Evolutionary conservation across 768 basidiomycete species (phyloP), one percentile per base, ranked within the genome.

Genomic region (Roridomyces roridus): DNA sequence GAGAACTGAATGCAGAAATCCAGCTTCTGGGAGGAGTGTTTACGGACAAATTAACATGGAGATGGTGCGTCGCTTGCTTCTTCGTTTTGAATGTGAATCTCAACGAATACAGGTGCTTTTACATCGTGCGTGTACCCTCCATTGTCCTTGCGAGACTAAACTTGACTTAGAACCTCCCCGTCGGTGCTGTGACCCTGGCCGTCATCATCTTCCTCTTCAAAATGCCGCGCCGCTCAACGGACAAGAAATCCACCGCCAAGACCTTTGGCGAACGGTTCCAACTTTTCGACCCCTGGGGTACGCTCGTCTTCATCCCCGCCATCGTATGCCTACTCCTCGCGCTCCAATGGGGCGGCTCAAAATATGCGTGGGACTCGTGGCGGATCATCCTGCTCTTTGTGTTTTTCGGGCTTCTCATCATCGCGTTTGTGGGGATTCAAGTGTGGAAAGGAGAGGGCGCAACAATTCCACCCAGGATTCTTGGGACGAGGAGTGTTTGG

Each of bases 311-410:
- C n/a, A n/a, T n/a, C n/a, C 43, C 56, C 21, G 54, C 54, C n/a
- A 46, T 57, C 28, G 46, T 59, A 20, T 62, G 49, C 43, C 40
- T 63, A 7, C 56, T 66, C 14, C 66, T 81, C 14, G 74, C 79
- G 7, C 66, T 81, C 0, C 75, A 79, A 47, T 79, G 77, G 76
- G 80, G 79, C 11, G 80, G 80, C 0, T 74, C 76, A 57, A 65
- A 65, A 11, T 75, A 77, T 58, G 65, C 76, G 2, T 83, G 81
- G 81, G 65, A 63, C 39, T 70, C 71, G 47, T 34, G 37, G 6
- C 59, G 59, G 24, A 39, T 60, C 39, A 55, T 60, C 28, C 53
- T 39, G 14, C 59, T 60, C 24, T 51, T 60, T 24, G 59, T 60
- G 18, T 37, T 51, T 25, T 60, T 55, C 12, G 53, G 53, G 18